Conservation (phyloP, 768 basidiomycete genomes). For the Sutorius australiensis region DNA sequence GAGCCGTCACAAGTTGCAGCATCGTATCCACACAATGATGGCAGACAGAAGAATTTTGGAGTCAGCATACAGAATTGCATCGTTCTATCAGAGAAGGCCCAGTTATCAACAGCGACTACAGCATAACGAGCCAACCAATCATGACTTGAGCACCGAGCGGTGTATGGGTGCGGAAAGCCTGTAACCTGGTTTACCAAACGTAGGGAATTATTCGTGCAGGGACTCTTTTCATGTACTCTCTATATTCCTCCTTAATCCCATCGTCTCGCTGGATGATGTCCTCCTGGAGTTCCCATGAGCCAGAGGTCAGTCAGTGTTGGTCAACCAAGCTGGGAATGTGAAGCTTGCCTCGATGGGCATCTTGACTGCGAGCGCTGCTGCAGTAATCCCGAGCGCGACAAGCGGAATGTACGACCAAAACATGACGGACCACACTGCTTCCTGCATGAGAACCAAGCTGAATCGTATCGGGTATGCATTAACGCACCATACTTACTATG, state of each 20-base stretch:
- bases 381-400: constrained; percentile 10
- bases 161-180: no score
- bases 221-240: constrained; percentile 23
- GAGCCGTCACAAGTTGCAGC: no score
- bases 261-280: constrained; percentile 19
- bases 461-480: not conserved
- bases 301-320: not conserved
- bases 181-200: constrained; percentile 9
- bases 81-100: no score
- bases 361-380: constrained; percentile 17
- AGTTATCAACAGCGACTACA: no score
- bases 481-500: not conserved
- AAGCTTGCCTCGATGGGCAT: constrained; percentile 27
- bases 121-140: no score
- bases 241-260: constrained; percentile 13
- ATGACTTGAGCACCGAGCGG: no score
- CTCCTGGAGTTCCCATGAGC: constrained; percentile 14
- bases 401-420: constrained; percentile 28
- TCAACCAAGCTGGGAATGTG: not conserved
- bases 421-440: constrained; percentile 11
- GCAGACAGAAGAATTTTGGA: no score
- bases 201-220: constrained; percentile 22
- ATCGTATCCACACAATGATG: no score
- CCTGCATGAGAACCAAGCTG: constrained; percentile 10
- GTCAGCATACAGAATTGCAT: no score